Percentiles rank a stretch among this genome's conserved stretches.
phyloP scores from a whole-genome alignment of 2,329 filamentous ascomycete species.

The Ceratocystis destructans region DNA sequence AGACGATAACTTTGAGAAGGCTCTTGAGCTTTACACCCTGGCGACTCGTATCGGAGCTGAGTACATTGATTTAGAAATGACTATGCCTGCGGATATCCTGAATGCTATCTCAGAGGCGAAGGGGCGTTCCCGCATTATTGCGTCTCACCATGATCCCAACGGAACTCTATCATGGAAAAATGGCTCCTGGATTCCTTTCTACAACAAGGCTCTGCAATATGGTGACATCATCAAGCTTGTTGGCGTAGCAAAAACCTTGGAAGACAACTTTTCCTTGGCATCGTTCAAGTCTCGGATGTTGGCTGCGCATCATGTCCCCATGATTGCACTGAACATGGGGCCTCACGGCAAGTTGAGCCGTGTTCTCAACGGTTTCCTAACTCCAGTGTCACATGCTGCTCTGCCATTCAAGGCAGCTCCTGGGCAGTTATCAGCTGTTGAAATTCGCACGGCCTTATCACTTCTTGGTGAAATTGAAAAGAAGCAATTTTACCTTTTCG shows the following conservation, averaged over 20 bases:
- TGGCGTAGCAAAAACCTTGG: conserved; percentile 58
- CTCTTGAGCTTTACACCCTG: conserved; percentile 59
- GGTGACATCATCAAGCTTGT: conserved; percentile 93
- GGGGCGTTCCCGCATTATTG: conserved; percentile 70
- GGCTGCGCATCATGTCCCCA: conserved; percentile 58
- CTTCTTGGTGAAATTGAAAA: conserved; percentile 65
- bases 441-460: conserved; percentile 67
- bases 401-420: conserved; percentile 90
- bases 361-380: conserved; percentile 83
- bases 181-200: conserved; percentile 80
- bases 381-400: conserved; percentile 77
- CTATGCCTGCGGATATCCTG: conserved; percentile 64
- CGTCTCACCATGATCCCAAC: conserved; percentile 83
- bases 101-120: conserved; percentile 52
- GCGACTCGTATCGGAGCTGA: conserved; percentile 77
- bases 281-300: conserved; percentile 69
- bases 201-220: conserved; percentile 78
- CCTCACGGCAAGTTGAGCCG: conserved; percentile 73
- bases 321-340: conserved; percentile 97
- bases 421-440: conserved; percentile 77
- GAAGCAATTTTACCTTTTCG: conserved; percentile 75
- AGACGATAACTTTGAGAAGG: conserved; percentile 57
- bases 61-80: conserved; percentile 86
- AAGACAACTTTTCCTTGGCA: conserved; percentile 77
- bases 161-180: conserved; percentile 75